Conservation (phyloP, 345 rosid genomes). For the Acer yangbiense region DNA sequence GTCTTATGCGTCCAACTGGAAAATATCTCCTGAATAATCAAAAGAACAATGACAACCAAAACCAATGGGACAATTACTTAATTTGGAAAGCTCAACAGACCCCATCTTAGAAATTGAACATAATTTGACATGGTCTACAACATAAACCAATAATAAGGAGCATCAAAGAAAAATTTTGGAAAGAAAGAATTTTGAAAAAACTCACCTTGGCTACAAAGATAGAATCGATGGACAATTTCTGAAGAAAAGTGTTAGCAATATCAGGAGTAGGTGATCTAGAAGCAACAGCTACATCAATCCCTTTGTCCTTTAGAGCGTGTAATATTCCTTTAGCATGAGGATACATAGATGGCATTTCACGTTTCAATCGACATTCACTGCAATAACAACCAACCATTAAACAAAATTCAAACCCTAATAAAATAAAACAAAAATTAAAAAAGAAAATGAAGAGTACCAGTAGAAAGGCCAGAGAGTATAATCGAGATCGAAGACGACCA, state of each 20-base stretch:
- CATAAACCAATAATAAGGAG: no score
- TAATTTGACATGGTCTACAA: no score
- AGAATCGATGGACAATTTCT: conserved; percentile 56
- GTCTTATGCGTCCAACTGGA: conserved; percentile 48
- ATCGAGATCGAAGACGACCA: conserved; percentile 82
- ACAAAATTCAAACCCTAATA: background rate
- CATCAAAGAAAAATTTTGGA: background rate
- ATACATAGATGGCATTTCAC: conserved; percentile 77
- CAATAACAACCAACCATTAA: background rate
- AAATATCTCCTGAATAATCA: conserved; percentile 61
- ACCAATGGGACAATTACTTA: background rate
- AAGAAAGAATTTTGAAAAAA: background rate
- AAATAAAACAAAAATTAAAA: background rate
- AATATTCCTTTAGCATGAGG: conserved; percentile 75
- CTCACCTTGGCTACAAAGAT: conserved; percentile 68
- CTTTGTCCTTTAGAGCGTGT: conserved; percentile 68
- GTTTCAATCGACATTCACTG: conserved; percentile 68
- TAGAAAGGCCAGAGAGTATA: conserved; percentile 91
- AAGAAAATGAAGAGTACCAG: conserved; percentile 39
- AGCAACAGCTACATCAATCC: conserved; percentile 75
- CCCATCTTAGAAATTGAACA: no score
- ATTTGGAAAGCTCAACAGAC: background rate
- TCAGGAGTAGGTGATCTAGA: conserved; percentile 78
- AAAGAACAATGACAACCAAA: conserved; percentile 3
- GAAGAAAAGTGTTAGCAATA: conserved; percentile 69